Conservation (phyloP, 768 basidiomycete genomes). For the Boletus pseudo-olivaceus region DNA sequence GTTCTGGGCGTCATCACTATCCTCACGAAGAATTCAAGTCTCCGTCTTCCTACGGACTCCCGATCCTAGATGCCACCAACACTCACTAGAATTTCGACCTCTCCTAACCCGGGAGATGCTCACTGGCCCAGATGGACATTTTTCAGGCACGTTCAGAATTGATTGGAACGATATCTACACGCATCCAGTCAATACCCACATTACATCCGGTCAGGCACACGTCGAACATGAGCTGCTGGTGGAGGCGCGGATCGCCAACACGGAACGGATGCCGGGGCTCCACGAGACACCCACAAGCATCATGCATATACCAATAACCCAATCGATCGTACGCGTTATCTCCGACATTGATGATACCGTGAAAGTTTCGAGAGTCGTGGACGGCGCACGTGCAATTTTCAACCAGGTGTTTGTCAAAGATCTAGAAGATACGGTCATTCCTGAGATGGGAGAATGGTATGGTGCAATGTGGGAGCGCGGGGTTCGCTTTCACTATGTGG, state of each 20-base stretch:
- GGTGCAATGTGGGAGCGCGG: slow-evolving; percentile 62
- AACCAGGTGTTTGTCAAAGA: slow-evolving; percentile 91
- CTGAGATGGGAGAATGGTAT: slow-evolving; percentile 83
- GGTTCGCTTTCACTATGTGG: slow-evolving; percentile 85
- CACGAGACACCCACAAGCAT: slow-evolving; percentile 28
- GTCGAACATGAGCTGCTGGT: slow-evolving; percentile 50
- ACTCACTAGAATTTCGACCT: slow-evolving; percentile 37
- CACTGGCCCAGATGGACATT: slow-evolving; percentile 71
- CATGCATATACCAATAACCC: slow-evolving; percentile 49
- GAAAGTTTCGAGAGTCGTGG: slow-evolving; percentile 59
- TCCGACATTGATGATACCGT: slow-evolving; percentile 96
- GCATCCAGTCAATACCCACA: slow-evolving; percentile 54
- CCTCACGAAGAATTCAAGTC: slow-evolving; percentile 59
- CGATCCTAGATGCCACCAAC: slow-evolving; percentile 24
- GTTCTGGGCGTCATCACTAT: slow-evolving; percentile 76
- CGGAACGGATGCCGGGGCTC: slow-evolving; percentile 41
- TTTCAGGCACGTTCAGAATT: slow-evolving; percentile 59
- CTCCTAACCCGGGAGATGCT: slow-evolving; percentile 47
- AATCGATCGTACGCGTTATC: slow-evolving; percentile 70
- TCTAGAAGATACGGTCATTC: slow-evolving; percentile 71
- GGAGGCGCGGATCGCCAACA: slow-evolving; percentile 41
- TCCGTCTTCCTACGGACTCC: slow-evolving; percentile 47
- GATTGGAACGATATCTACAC: slow-evolving; percentile 66
- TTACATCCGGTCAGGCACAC: slow-evolving; percentile 51
- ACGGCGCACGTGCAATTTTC: slow-evolving; percentile 80